Base-by-base conservation (phyloP, 2,329 filamentous ascomycete species). In the Nectriaceae sp. region DNA sequence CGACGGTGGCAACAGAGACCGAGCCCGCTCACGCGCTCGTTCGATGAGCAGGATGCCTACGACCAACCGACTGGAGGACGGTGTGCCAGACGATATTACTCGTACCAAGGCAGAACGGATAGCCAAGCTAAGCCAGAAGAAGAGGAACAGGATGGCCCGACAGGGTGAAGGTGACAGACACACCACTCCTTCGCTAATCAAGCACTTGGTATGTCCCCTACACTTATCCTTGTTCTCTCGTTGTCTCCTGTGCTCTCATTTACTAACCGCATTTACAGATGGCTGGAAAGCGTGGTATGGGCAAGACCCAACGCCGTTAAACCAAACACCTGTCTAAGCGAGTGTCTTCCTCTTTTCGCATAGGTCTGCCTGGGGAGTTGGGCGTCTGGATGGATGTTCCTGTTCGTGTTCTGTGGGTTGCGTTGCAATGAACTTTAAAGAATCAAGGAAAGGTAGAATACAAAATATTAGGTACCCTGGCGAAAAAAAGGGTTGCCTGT, bases 111-210 rank as follows among this genome's bases (percentile, higher is more conserved):
- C 90, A 31, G 92, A 96, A 71, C 85, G 87, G 64, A 77, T 95
- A 68, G 81, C 85, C 67, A 97, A 96, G 81, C 75, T 99, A 68
- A 81, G 86, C 64, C 95, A 99, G 85, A 91, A 93, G 81, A 93
- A 91, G 83, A 97, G 95, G 91, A 99, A 99, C 78, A 84, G 93
- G 57, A 94, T 95, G 88, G 94, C 94, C 38, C 86, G 92, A 71
- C 90, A 95, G 79, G 94, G 94, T 79, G 94, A 99, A 77, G 92
- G 88, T 53, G 94, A 99, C 79, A 85, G 95, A 68, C 93, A 97
- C 75, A 84, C 85, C 53, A 86, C 86, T 47, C 88, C 89, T 31
- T 81, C 89, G 44, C 74, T 96, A 72, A 83, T 86, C 54, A 99
- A 96, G 77, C 94, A 97, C 76, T 79, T 99, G 82, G 87, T 96